Evolutionary conservation across 768 basidiomycete species (phyloP).

Genomic region (Trichaptum fuscoviolaceum): DNA sequence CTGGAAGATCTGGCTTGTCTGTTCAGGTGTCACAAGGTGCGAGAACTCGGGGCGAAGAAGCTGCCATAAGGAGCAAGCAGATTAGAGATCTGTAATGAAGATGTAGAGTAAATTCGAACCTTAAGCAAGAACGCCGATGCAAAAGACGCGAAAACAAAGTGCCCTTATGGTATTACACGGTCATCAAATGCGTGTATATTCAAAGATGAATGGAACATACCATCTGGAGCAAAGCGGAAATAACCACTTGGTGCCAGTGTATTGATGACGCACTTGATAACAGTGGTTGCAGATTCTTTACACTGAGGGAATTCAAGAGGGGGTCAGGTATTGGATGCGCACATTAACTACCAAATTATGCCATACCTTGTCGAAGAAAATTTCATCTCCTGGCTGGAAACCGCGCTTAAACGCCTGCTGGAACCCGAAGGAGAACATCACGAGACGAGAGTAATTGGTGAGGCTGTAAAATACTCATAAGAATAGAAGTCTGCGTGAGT

Average conservation of each 20-base stretch:
- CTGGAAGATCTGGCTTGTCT: slow-evolving; percentile 67
- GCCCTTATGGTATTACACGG: slow-evolving; percentile 34
- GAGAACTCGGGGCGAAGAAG: slow-evolving; percentile 71
- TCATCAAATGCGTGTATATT: not conserved
- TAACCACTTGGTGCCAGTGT: slow-evolving; percentile 64
- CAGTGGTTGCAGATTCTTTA: slow-evolving; percentile 61
- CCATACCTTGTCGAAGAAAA: slow-evolving; percentile 64
- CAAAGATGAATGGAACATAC: slow-evolving; percentile 29
- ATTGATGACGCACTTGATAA: slow-evolving; percentile 62
- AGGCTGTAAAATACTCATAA: slow-evolving; percentile 38
- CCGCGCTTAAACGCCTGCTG: slow-evolving; percentile 77
- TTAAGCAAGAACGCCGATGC: slow-evolving; percentile 82
- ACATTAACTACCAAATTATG: not conserved
- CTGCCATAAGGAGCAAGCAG: slow-evolving; percentile 26
- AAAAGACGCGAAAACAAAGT: slow-evolving; percentile 76
- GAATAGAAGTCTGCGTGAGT: slow-evolving; percentile 2
- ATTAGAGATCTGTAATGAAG: not conserved
- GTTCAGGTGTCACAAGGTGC: slow-evolving; percentile 51
- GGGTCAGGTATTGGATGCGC: not conserved
- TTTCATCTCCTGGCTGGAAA: slow-evolving; percentile 51
- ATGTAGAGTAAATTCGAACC: slow-evolving; percentile 31
- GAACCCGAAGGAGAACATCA: slow-evolving; percentile 85
- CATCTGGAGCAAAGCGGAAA: slow-evolving; percentile 76
- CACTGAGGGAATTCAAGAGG: slow-evolving; percentile 39
- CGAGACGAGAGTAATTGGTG: slow-evolving; percentile 70